Percentiles rank a stretch among this genome's conserved stretches.
Conservation (phyloP, 2,329 filamentous ascomycete species). For the Byssothecium circinans region DNA sequence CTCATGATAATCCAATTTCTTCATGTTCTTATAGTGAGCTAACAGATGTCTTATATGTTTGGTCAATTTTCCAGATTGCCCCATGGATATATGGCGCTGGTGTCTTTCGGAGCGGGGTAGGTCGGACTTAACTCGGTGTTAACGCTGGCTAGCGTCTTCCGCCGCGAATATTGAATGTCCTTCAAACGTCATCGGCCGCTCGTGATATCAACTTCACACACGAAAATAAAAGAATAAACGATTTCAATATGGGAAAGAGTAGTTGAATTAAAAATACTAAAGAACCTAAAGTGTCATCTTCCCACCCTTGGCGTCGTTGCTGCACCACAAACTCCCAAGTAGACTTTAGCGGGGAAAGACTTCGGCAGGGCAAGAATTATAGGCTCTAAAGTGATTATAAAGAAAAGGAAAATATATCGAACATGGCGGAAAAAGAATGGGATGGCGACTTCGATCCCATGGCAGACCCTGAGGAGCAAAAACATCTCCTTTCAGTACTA, state of each 20-base stretch:
- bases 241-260: no score
- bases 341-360: background rate
- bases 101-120: no score
- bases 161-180: no score
- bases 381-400: background rate
- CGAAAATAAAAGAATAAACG: no score
- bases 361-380: background rate
- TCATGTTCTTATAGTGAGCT: no score
- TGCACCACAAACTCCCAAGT: background rate
- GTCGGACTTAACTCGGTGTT: background rate
- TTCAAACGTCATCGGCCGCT: no score
- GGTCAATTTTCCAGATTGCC: no score
- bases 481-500: slow-evolving; percentile 77
- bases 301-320: background rate
- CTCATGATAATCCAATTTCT: no score
- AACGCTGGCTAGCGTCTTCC: background rate
- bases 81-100: no score
- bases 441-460: slow-evolving; percentile 65
- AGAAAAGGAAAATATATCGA: background rate
- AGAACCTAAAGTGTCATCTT: background rate
- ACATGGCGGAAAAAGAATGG: slow-evolving; percentile 51
- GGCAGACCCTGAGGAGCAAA: slow-evolving; percentile 76
- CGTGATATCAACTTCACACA: no score
- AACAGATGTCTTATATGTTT: no score
- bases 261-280: no score